Percentiles rank a stretch among this genome's conserved stretches.
Conservation (phyloP, 805 yeast genomes). For the Hanseniaspora pseudoguilliermondii region DNA sequence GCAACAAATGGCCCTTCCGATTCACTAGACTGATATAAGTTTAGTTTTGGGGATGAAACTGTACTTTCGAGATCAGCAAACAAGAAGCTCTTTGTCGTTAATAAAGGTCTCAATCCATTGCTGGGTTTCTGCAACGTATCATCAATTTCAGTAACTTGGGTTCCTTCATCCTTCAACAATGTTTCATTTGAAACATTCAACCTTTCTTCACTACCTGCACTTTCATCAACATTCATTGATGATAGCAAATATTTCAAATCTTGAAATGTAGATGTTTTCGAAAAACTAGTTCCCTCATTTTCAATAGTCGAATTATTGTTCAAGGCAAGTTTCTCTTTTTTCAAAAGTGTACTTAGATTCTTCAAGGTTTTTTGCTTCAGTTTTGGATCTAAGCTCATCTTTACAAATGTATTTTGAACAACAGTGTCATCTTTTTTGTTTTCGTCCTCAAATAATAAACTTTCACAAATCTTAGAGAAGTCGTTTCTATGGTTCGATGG, state of each 20-base stretch:
- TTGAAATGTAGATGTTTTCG: conserved; percentile 2
- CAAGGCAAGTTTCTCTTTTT: not conserved
- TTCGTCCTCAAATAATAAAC: conserved; percentile 23
- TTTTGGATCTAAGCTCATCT: conserved; percentile 12
- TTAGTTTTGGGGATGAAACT: not conserved
- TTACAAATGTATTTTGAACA: conserved; percentile 1
- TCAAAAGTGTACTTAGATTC: not conserved
- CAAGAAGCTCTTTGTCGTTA: conserved; percentile 1
- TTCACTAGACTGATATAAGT: not conserved
- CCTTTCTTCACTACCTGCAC: not conserved
- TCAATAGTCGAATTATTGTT: no score
- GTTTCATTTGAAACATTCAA: not conserved
- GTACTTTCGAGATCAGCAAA: conserved; percentile 5
- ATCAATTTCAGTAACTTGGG: not conserved
- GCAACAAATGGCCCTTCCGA: not conserved
- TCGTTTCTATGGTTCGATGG: conserved; percentile 16
- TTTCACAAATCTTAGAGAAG: conserved; percentile 25
- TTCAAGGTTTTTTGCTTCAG: conserved; percentile 6
- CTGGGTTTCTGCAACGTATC: not conserved
- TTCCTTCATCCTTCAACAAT: not conserved
- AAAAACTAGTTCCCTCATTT: not conserved
- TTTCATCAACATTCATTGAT: not conserved
- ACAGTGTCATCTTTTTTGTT: conserved; percentile 9
- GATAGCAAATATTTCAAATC: not conserved
- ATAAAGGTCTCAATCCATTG: not conserved